Conservation (phyloP, 2,329 filamentous ascomycete genomes). For the Ilyonectria robusta region DNA sequence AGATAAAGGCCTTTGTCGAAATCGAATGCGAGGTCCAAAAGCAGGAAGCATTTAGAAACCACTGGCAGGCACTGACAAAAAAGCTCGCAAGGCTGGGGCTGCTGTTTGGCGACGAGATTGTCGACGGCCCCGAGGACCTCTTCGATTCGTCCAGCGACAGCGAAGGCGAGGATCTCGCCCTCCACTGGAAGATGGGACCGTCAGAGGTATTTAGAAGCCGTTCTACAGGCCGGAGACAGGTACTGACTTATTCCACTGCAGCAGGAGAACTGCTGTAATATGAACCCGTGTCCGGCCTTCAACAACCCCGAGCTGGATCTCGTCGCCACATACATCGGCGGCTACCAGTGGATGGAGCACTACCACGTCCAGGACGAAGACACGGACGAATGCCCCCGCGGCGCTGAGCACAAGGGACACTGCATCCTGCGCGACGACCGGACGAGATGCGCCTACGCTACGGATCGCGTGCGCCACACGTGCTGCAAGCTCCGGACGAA, state of each 20-base stretch:
- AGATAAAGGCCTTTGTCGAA: conserved; percentile 18
- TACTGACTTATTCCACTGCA: not conserved
- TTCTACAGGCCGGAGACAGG: not conserved
- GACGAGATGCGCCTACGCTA: conserved; percentile 36
- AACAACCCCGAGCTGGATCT: conserved; percentile 32
- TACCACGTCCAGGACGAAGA: conserved; percentile 39
- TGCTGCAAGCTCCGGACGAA: conserved; percentile 38
- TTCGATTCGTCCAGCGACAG: conserved; percentile 31
- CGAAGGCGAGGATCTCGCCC: conserved; percentile 26
- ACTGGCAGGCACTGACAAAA: conserved; percentile 32
- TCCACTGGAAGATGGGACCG: conserved; percentile 24
- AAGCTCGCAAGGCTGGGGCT: conserved; percentile 28
- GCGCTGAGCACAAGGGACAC: conserved; percentile 31
- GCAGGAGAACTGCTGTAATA: conserved; percentile 32
- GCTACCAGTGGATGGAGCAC: conserved; percentile 32
- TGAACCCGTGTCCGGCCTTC: conserved; percentile 32
- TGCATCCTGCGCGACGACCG: conserved; percentile 36
- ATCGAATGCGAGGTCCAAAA: conserved; percentile 16
- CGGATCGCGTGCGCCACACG: conserved; percentile 32
- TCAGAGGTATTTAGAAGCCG: conserved; percentile 14
- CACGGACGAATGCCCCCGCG: conserved; percentile 33
- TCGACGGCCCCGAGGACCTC: conserved; percentile 9
- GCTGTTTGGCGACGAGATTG: conserved; percentile 31
- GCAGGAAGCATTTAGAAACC: conserved; percentile 24
- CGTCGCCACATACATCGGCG: conserved; percentile 33